These are phyloP conservation scores for Debaryomyces sp. DNA, from an alignment of 1,139 yeast species.

Conservation along the genomic window DNA sequence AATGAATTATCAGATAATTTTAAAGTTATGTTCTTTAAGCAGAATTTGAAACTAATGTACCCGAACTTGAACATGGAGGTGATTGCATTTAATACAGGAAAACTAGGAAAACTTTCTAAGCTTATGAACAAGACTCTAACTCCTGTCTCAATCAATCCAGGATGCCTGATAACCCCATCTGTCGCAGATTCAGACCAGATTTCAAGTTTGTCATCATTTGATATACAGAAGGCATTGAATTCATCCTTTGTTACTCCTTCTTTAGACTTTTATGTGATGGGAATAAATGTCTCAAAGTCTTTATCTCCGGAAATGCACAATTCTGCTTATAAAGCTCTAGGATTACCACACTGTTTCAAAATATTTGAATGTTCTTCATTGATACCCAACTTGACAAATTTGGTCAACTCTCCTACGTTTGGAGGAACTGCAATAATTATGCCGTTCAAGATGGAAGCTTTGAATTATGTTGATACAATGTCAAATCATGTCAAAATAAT, in stretches of 20 bases:
- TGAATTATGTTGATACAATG: slow-evolving; percentile 13
- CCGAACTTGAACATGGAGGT: slow-evolving; percentile 10
- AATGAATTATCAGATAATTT: slow-evolving; percentile 12
- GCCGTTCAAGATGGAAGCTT: slow-evolving; percentile 15
- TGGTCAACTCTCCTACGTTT: slow-evolving; percentile 15
- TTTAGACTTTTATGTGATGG: slow-evolving; percentile 12
- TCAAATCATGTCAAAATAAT: slow-evolving; percentile 16
- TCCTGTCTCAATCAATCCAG: slow-evolving; percentile 10
- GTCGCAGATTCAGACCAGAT: background rate
- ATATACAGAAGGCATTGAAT: slow-evolving; percentile 12
- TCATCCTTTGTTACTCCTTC: slow-evolving; percentile 13
- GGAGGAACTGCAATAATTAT: slow-evolving; percentile 17
- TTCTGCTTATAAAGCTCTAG: slow-evolving; percentile 11
- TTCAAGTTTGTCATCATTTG: slow-evolving; percentile 8
- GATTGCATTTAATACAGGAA: slow-evolving; percentile 14
- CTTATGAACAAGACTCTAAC: slow-evolving; percentile 14
- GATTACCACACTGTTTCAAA: slow-evolving; percentile 13
- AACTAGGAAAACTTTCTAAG: slow-evolving; percentile 14
- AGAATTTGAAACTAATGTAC: slow-evolving; percentile 5
- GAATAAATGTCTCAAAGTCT: slow-evolving; percentile 9
- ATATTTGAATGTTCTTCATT: slow-evolving; percentile 11
- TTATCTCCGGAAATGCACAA: slow-evolving; percentile 14
- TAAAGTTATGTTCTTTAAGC: slow-evolving; percentile 12
- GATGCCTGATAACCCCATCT: background rate
- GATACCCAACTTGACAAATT: slow-evolving; percentile 7